Evolutionary conservation across 345 rosid species (phyloP).

Genomic region (Nephelium lappaceum): DNA sequence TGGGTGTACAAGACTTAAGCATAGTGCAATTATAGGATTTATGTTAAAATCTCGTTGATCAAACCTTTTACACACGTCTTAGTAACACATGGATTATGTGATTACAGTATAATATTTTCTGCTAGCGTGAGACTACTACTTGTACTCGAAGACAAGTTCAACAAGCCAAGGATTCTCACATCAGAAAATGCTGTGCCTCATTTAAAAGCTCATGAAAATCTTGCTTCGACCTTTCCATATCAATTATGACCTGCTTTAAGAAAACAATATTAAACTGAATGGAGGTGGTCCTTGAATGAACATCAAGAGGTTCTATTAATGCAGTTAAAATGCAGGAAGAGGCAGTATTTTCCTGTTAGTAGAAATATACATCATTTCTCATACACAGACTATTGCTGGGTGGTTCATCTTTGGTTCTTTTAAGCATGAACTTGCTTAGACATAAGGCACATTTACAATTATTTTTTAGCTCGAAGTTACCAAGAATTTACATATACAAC

Average conservation of each 20-base stretch:
- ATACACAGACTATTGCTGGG: not conserved
- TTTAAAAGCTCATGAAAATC: slow-evolving; percentile 48
- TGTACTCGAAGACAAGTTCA: slow-evolving; percentile 15
- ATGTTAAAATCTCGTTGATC: not conserved
- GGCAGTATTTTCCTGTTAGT: not conserved
- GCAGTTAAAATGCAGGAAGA: not conserved
- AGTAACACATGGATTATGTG: not conserved
- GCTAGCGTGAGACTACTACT: not conserved
- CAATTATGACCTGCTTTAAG: slow-evolving; percentile 61
- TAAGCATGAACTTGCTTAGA: not conserved
- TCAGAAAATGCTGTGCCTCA: slow-evolving; percentile 52
- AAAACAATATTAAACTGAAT: slow-evolving; percentile 10
- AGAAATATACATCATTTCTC: not conserved
- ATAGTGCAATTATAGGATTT: not conserved
- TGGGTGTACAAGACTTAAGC: not conserved
- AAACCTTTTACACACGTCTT: not conserved
- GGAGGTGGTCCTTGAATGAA: slow-evolving; percentile 4
- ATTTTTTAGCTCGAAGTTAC: not conserved
- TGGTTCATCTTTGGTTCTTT: not conserved
- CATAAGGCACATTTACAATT: not conserved
- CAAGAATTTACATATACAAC: not conserved
- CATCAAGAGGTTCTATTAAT: not conserved
- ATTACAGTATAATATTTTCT: not conserved
- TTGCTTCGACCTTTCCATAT: slow-evolving; percentile 87
- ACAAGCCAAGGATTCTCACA: slow-evolving; percentile 37